Evolutionary conservation across 116 monocot species (phyloP), one percentile per base, ranked within the genome.

Genomic region (Dioscorea cayenensis): DNA sequence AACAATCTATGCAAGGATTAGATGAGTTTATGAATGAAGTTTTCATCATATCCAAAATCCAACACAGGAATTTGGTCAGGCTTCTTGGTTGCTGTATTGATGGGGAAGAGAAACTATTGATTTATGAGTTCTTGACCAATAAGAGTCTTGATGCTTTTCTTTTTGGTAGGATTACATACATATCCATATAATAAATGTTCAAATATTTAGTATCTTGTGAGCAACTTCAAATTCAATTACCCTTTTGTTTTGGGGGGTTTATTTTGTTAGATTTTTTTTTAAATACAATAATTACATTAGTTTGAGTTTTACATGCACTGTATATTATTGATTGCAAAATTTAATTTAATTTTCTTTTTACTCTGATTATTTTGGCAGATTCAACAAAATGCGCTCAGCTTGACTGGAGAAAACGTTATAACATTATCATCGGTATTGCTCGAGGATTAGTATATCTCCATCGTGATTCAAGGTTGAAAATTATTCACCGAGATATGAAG

Each of bases 51-150:
- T 60, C 60, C 60, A 60, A 60, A n/a, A 14, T 60, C 7, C 60
- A 60, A n/a, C 60, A 60, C 21, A 60, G 60, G n/a, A 60, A 60
- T n/a, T n/a, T 60, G 17, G 14, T 60, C 20, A 60, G 60, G 60
- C 60, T 60, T 18, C 21, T 60, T 18, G 60, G 60, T 60, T 60
- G 60, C 60, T 60, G 60, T n/a, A 18, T n/a, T n/a, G 2, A 60
- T 60, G 60, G 21, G n/a, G 21, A 60, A 21, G 60, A 60, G 60
- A 60, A 60, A n/a, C 21, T 60, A n/a, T 60, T 60, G 60, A 3
- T 60, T 8, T 60, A 60, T 60, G 60, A 60, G 60, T 60, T 60
- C n/a, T 7, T 60, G 14, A 3, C 14, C 60, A 60, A 60, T n/a
- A 60, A 60, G 60, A 60, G 60, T n/a, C 21, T 60, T n/a, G 60